A percentile compares a stretch with the other conserved stretches of the same genome.
These are phyloP conservation scores for Colletotrichum limetticola DNA, from an alignment of 2,329 filamentous ascomycete species.

Conservation along the genomic window DNA sequence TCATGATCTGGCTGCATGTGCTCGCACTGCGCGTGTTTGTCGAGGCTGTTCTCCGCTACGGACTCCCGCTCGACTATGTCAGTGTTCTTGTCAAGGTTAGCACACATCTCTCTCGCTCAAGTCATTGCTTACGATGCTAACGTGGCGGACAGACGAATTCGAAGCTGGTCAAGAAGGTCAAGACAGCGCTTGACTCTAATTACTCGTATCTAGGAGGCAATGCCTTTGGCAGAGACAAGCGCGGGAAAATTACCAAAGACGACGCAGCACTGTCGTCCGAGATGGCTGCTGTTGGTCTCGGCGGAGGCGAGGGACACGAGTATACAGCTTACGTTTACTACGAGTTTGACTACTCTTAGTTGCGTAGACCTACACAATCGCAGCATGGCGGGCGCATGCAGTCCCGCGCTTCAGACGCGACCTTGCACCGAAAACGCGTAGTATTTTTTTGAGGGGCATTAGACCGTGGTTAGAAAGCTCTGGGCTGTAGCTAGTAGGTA, in stretches of 20 bases:
- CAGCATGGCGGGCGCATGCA: not conserved
- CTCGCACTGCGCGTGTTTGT: conserved; percentile 93
- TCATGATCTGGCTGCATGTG: conserved; percentile 96
- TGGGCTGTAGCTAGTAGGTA: not conserved
- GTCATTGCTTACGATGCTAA: conserved; percentile 3
- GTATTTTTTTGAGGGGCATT: not conserved
- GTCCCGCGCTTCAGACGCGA: not conserved
- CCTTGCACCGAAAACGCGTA: not conserved
- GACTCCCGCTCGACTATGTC: conserved; percentile 89
- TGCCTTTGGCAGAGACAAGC: conserved; percentile 93
- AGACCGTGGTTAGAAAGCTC: conserved; percentile 1
- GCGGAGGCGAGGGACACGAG: conserved; percentile 77
- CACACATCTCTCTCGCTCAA: conserved; percentile 2
- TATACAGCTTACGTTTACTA: conserved; percentile 99
- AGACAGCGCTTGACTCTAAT: conserved; percentile 80
- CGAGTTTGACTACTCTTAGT: conserved; percentile 80
- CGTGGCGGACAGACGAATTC: conserved; percentile 73
- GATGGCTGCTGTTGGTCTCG: conserved; percentile 80
- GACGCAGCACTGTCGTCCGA: conserved; percentile 83
- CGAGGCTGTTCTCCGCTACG: conserved; percentile 96
- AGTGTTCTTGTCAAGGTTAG: conserved; percentile 85
- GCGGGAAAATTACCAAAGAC: conserved; percentile 90
- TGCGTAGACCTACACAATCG: not conserved
- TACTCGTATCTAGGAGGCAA: conserved; percentile 96
- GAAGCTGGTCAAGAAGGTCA: conserved; percentile 85